Evolutionary conservation across 176 grass and related monocot genomes (phyloP).

Genomic region (Avena insularis): DNA sequence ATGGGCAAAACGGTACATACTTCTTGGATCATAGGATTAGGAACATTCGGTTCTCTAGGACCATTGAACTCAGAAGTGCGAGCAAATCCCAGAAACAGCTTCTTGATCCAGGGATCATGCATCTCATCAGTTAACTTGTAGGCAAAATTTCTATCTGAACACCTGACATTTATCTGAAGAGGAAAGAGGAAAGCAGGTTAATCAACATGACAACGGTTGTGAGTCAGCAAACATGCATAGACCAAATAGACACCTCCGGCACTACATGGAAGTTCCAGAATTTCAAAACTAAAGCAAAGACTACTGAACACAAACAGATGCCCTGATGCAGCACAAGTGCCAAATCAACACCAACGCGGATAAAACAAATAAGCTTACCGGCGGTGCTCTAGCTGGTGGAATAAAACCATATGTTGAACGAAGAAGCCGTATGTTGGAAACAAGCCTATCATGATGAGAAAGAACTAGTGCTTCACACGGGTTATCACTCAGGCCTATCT

Average conservation of each 20-base stretch:
- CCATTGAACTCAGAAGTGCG: conserved; percentile 95
- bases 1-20: conserved; percentile 58
- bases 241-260: conserved; percentile 32
- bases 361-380: conserved; percentile 73
- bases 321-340: neutral
- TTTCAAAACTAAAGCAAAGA: conserved; percentile 21
- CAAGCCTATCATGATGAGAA: conserved; percentile 87
- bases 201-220: conserved; percentile 6
- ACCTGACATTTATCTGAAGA: conserved; percentile 79
- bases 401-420: conserved; percentile 93
- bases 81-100: conserved; percentile 94
- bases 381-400: conserved; percentile 88
- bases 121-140: conserved; percentile 88
- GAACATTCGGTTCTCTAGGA: conserved; percentile 66
- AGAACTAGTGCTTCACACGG: conserved; percentile 71
- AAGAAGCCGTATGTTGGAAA: conserved; percentile 79
- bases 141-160: conserved; percentile 83
- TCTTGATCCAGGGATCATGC: conserved; percentile 92
- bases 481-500: conserved; percentile 57
- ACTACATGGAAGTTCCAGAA: neutral
- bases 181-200: conserved; percentile 19
- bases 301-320: conserved; percentile 15
- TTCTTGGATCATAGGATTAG: conserved; percentile 88
- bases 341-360: neutral
- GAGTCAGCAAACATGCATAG: conserved; percentile 24